These are phyloP conservation scores for Ampelocalamus luodianensis DNA, from an alignment of 176 grass and related monocot species.

Conservation along the genomic window DNA sequence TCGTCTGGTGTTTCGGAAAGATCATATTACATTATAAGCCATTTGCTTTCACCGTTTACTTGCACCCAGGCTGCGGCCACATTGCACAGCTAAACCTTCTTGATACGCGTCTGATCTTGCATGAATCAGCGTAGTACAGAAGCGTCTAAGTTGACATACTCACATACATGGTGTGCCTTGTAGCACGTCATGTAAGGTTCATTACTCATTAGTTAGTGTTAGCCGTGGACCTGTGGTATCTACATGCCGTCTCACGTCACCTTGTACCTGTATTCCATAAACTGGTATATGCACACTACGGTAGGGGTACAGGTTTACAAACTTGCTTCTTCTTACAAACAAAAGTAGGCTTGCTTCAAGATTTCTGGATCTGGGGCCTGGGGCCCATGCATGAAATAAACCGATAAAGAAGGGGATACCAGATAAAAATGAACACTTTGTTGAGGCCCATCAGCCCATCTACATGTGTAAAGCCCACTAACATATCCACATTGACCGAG, in stretches of 20 bases:
- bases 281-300: too few species aligned
- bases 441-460: constrained; percentile 15
- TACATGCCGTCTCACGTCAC: neutral
- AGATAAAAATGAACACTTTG: neutral
- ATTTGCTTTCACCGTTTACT: neutral
- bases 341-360: too few species aligned
- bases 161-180: neutral
- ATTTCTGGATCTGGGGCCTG: too few species aligned
- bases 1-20: constrained; percentile 4
- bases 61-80: neutral
- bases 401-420: neutral
- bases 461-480: neutral
- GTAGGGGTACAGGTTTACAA: too few species aligned
- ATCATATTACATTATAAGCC: neutral
- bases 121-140: neutral
- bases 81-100: neutral
- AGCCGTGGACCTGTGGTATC: neutral
- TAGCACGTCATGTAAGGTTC: neutral
- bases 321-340: too few species aligned
- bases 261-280: too few species aligned
- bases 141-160: neutral
- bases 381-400: neutral
- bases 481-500: neutral
- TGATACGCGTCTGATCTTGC: neutral
- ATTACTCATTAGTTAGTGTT: neutral